phyloP scores from a whole-genome alignment of 768 basidiomycete species.

The Postia placenta region DNA sequence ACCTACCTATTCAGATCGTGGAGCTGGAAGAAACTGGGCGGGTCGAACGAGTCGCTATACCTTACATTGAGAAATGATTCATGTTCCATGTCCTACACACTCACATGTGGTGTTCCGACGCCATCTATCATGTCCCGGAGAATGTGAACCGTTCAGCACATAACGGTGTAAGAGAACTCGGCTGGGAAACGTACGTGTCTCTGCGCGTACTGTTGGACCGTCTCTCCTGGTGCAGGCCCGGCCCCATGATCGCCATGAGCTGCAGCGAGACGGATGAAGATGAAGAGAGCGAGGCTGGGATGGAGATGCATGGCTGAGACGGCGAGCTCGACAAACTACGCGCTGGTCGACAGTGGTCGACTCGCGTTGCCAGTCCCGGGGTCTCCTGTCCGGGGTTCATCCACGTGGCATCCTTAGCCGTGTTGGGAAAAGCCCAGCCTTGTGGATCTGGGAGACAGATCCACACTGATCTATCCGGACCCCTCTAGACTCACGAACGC shows the following conservation, averaged over 20 bases:
- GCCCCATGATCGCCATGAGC: slow-evolving; percentile 59
- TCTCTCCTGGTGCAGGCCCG: slow-evolving; percentile 48
- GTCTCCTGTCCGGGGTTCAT: too few relatives aligned
- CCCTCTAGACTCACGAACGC: too few relatives aligned
- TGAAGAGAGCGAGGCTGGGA: slow-evolving; percentile 35
- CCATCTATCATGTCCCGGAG: slow-evolving; percentile 83
- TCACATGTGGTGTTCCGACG: slow-evolving; percentile 83
- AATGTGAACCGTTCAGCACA: too few relatives aligned
- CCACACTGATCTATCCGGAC: too few relatives aligned
- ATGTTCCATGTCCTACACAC: slow-evolving; percentile 4
- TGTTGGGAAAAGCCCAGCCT: too few relatives aligned
- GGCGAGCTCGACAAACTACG: too few relatives aligned
- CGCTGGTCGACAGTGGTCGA: too few relatives aligned
- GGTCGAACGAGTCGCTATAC: slow-evolving; percentile 72
- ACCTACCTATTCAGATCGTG: slow-evolving; percentile 85
- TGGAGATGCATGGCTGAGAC: slow-evolving; percentile 46
- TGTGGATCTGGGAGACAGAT: too few relatives aligned
- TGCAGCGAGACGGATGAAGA: slow-evolving; percentile 23
- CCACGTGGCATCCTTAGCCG: too few relatives aligned
- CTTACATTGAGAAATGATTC: not conserved
- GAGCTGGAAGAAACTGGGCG: slow-evolving; percentile 87
- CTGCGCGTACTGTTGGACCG: slow-evolving; percentile 78
- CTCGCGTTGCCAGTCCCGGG: too few relatives aligned
- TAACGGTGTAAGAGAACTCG: not conserved
- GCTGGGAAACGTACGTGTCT: slow-evolving; percentile 67